phyloP scores from a whole-genome alignment of 345 rosid species.

The Tarenaya hassleriana region DNA sequence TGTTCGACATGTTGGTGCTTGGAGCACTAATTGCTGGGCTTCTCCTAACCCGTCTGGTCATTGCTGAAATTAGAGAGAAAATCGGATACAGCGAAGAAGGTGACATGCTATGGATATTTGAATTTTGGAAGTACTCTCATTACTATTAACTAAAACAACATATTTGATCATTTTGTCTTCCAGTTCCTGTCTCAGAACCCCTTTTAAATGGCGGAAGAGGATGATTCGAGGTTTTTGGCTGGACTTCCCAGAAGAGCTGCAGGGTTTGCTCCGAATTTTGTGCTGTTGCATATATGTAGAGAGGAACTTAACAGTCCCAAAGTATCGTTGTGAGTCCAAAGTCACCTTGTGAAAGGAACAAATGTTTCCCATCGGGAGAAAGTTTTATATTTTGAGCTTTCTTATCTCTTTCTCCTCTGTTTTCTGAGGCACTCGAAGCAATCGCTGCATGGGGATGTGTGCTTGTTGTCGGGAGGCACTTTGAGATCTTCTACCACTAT shows the following conservation, averaged over 20 bases:
- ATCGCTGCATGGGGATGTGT: conserved; percentile 45
- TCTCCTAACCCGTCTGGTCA: conserved; percentile 60
- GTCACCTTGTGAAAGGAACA: conserved; percentile 8
- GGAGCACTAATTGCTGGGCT: conserved; percentile 76
- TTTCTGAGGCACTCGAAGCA: conserved; percentile 91
- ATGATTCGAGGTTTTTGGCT: conserved; percentile 8
- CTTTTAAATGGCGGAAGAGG: conserved; percentile 30
- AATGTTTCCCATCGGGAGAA: conserved; percentile 19
- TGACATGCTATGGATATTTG: conserved; percentile 23
- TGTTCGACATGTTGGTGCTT: conserved; percentile 61
- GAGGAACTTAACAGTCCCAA: too few species aligned
- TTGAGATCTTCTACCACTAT: conserved; percentile 75
- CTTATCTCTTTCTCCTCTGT: conserved; percentile 52
- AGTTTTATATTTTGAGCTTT: background rate
- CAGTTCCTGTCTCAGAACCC: conserved; percentile 36
- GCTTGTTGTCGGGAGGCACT: conserved; percentile 50
- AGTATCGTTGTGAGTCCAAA: too few species aligned
- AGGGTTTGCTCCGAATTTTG: background rate
- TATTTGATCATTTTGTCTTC: conserved; percentile 2
- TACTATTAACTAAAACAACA: conserved; percentile 1
- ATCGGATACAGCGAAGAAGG: conserved; percentile 44
- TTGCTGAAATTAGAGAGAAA: conserved; percentile 32
- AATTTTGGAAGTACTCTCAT: background rate
- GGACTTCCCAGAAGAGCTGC: background rate
- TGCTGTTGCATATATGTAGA: background rate